phyloP scores from a whole-genome alignment of 495 filamentous ascomycete genomes.

The Pseudevernia furfuracea region DNA sequence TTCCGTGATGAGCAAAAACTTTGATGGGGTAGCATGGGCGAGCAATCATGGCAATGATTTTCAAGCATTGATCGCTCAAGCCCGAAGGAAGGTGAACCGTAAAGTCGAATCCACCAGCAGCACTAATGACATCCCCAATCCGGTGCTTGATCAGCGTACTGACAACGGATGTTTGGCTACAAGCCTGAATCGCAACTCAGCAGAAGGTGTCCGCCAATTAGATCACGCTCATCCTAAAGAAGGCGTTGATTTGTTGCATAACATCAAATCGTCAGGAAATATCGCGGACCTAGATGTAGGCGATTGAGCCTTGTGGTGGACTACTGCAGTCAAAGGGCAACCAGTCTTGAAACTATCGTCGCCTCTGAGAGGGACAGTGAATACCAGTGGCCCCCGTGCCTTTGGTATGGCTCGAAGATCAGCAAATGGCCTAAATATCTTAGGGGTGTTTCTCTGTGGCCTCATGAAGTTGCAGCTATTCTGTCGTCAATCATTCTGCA shows the following conservation, averaged over 20 bases:
- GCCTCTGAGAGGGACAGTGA: not conserved
- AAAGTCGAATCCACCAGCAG: constrained; percentile 11
- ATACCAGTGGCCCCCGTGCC: not conserved
- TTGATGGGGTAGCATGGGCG: constrained; percentile 72
- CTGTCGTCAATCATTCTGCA: not conserved
- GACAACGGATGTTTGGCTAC: not conserved
- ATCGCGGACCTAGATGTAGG: not conserved
- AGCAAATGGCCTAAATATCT: not conserved
- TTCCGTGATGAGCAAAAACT: constrained; percentile 68
- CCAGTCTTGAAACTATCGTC: not conserved
- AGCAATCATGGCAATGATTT: constrained; percentile 65
- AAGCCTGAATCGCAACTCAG: not conserved
- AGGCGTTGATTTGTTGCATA: not conserved
- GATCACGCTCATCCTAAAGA: not conserved
- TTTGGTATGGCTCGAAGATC: not conserved
- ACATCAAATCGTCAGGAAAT: not conserved
- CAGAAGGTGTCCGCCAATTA: not conserved
- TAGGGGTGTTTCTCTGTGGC: not conserved
- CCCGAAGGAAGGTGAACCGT: constrained; percentile 40
- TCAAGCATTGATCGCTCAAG: constrained; percentile 64
- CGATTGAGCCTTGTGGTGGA: not conserved
- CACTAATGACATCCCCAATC: not conserved
- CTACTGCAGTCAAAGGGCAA: not conserved
- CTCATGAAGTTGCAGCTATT: not conserved
- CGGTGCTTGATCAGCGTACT: not conserved